Percentiles rank a stretch among this genome's conserved stretches.
These are phyloP conservation scores for Acacia confusa DNA, from an alignment of 306 rosid genomes.

Conservation along the genomic window DNA sequence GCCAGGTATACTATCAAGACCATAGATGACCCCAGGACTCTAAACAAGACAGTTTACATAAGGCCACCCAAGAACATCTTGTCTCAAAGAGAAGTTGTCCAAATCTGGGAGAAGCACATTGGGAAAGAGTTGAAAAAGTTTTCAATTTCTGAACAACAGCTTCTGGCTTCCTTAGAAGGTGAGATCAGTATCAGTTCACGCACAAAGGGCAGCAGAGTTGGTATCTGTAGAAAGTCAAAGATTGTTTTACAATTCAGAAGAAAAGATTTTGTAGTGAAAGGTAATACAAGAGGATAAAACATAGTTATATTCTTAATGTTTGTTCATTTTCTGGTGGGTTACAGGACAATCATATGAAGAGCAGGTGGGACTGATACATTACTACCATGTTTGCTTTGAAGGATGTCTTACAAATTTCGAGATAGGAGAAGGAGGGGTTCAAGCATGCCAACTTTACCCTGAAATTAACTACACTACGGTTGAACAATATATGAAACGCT, in stretches of 20 bases:
- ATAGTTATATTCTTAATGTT: background rate
- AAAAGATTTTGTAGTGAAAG: background rate
- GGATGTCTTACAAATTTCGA: conserved; percentile 65
- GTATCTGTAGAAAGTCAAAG: background rate
- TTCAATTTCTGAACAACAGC: conserved; percentile 49
- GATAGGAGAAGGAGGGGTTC: conserved; percentile 50
- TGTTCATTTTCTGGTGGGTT: background rate
- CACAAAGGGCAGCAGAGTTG: background rate
- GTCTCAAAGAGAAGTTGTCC: conserved; percentile 69
- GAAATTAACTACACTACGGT: conserved; percentile 46
- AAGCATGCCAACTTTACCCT: conserved; percentile 63
- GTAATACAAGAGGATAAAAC: background rate
- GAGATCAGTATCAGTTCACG: background rate
- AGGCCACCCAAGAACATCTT: conserved; percentile 64
- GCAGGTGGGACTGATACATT: conserved; percentile 61
- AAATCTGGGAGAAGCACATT: conserved; percentile 59
- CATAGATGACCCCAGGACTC: conserved; percentile 64
- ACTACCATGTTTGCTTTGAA: conserved; percentile 62
- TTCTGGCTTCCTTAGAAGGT: conserved; percentile 54
- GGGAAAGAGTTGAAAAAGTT: conserved; percentile 53
- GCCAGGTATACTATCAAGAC: conserved; percentile 63
- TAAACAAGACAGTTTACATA: conserved; percentile 62
- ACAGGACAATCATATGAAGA: conserved; percentile 46
- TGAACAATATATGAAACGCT: conserved; percentile 50
- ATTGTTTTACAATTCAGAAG: no score